Evolutionary conservation across 345 rosid genomes (phyloP), one percentile per base, ranked within the genome.

Genomic region (Euphorbia pulcherrima): DNA sequence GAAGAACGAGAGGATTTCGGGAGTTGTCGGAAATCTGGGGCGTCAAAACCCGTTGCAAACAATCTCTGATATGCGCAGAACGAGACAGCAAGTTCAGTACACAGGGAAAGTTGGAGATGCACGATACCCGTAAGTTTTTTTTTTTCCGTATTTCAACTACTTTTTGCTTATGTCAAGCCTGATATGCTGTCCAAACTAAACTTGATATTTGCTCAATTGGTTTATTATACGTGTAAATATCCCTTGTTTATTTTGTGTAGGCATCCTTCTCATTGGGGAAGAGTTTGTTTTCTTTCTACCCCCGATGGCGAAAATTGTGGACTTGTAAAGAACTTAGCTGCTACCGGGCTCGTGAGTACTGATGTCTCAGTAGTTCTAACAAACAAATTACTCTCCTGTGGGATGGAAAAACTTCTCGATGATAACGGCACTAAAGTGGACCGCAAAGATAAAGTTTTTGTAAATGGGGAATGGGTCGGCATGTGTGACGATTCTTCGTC

Each of bases 231-330:
- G 18, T 44, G 17, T 29, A 58, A 28, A 0, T 58, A 0, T 26
- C 24, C 64, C 2, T 72, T 41, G 26, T 62, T 64, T 77, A 70
- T 55, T 80, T 64, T 58, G 17, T 39, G 71, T 85, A 89, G 98
- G 72, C 96, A 89, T 75, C 99, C 99, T 65, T 90, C 99, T 69
- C 99, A 93, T 64, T 89, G 99, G 97, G 99, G 99, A 64, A 89
- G 86, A 79, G 86, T 88, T 66, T 91, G 99, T 83, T 88, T 90
- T 79, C 81, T 90, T 55, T 90, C 99, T 14, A 93, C 97, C 21
- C 92, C 99, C 8, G 97, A 90, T 80, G 99, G 96, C 60, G 97
- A 93, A 82, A 91, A 93, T 67, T 93, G 99, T 76, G 99, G 99
- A 51, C 99, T 93, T 56, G 97, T 93, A 44, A 93, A 93, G 80